Evolutionary conservation across 768 basidiomycete genomes (phyloP).

Genomic region (Hortiboletus campestris): DNA sequence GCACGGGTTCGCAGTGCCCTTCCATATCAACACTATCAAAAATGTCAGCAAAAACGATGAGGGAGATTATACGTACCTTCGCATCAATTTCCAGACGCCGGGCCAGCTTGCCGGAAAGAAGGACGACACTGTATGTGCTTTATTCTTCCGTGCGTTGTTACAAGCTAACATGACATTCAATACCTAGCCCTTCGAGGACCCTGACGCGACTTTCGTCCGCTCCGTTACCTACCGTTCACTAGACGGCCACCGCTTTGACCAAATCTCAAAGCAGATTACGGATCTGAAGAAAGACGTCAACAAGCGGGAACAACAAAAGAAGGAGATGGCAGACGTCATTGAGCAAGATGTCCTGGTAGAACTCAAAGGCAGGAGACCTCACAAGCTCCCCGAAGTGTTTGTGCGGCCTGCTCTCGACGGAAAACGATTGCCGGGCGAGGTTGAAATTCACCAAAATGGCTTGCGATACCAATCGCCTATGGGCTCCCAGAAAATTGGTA

Average conservation of each 20-base stretch:
- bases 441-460: slow-evolving; percentile 98
- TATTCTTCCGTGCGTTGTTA: background rate
- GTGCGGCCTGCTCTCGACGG: slow-evolving; percentile 93
- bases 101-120: slow-evolving; percentile 98
- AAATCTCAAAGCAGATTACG: slow-evolving; percentile 87
- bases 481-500: slow-evolving; percentile 89
- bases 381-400: slow-evolving; percentile 87
- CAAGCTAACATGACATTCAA: background rate
- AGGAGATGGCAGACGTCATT: slow-evolving; percentile 97
- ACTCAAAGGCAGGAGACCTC: slow-evolving; percentile 83
- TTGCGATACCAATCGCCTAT: slow-evolving; percentile 86
- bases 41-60: slow-evolving; percentile 98
- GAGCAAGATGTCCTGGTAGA: slow-evolving; percentile 91
- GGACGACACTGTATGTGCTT: slow-evolving; percentile 81
- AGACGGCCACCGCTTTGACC: slow-evolving; percentile 86
- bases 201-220: slow-evolving; percentile 93
- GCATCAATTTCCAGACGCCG: slow-evolving; percentile 98
- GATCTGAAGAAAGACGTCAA: slow-evolving; percentile 96
- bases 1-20: slow-evolving; percentile 93
- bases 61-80: slow-evolving; percentile 88
- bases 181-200: slow-evolving; percentile 88
- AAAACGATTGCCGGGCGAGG: slow-evolving; percentile 93
- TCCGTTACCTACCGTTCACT: slow-evolving; percentile 91
- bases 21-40: slow-evolving; percentile 98
- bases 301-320: slow-evolving; percentile 96